Percentiles rank a stretch among this genome's conserved stretches.
These are phyloP conservation scores for Chaetomidium leptoderma DNA, from an alignment of 495 filamentous ascomycete species.

Conservation along the genomic window DNA sequence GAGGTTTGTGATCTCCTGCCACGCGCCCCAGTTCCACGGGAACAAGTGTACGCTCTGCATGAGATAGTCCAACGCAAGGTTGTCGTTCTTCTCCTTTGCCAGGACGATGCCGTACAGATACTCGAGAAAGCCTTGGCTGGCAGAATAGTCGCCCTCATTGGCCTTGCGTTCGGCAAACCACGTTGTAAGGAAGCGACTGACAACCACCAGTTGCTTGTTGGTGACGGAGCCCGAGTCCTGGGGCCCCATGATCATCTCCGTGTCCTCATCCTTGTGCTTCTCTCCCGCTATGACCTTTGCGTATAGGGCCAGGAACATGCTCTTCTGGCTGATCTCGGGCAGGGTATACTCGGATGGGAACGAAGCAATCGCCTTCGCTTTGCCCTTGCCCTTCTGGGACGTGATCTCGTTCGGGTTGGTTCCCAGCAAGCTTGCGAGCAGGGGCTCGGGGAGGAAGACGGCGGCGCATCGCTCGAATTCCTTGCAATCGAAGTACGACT, in stretches of 20 bases:
- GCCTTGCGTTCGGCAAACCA: conserved; percentile 65
- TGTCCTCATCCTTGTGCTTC: conserved; percentile 93
- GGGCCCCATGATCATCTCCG: conserved; percentile 95
- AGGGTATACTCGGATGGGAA: conserved; percentile 25
- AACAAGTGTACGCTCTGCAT: conserved; percentile 78
- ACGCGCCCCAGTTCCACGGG: conserved; percentile 94
- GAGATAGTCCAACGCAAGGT: conserved; percentile 74
- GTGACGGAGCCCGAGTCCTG: conserved; percentile 75
- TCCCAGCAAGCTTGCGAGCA: conserved; percentile 58
- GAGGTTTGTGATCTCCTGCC: conserved; percentile 81
- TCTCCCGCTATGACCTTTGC: conserved; percentile 90
- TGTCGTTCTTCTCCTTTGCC: conserved; percentile 85
- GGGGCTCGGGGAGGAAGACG: conserved; percentile 73
- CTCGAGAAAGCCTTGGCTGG: conserved; percentile 88
- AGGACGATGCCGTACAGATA: conserved; percentile 83
- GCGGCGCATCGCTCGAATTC: conserved; percentile 93
- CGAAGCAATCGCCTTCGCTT: conserved; percentile 32
- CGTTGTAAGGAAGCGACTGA: conserved; percentile 68
- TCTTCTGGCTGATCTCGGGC: conserved; percentile 69
- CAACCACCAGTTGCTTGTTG: conserved; percentile 74
- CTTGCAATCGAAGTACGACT: conserved; percentile 91
- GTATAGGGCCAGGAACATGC: conserved; percentile 89
- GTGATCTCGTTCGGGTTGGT: conserved; percentile 43
- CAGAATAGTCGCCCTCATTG: conserved; percentile 53
- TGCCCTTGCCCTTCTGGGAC: conserved; percentile 55